These are phyloP conservation scores for Zhuliangozyma parablackwelliae DNA, from an alignment of 1,139 yeast species.

Conservation along the genomic window DNA sequence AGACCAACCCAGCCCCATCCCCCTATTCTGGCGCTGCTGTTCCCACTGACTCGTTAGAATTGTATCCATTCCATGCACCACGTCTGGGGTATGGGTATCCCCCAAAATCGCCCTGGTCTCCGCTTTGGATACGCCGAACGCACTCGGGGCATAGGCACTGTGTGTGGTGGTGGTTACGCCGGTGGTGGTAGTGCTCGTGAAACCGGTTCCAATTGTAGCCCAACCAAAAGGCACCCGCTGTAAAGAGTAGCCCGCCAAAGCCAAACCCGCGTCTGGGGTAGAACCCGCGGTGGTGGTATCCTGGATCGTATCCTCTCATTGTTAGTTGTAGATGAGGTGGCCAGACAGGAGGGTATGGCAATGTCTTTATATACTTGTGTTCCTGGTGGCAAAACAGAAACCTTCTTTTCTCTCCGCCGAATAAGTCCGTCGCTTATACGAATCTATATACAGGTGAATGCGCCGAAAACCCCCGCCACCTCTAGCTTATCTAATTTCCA, in stretches of 20 bases:
- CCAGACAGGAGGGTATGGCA: no score
- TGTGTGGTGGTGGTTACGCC: constrained; percentile 1
- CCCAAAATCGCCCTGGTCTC: no score
- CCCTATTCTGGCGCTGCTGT: no score
- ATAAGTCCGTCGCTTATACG: no score
- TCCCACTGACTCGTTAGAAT: no score
- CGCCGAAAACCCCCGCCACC: background rate
- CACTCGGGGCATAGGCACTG: constrained; percentile 7
- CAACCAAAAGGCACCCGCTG: constrained; percentile 5
- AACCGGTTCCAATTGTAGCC: constrained; percentile 3
- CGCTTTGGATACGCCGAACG: background rate
- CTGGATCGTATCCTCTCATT: constrained; percentile 3
- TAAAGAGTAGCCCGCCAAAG: constrained; percentile 5
- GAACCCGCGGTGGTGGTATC: background rate
- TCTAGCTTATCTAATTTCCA: constrained; percentile 55
- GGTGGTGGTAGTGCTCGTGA: background rate
- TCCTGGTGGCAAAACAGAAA: no score
- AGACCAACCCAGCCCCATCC: no score
- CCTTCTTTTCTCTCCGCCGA: no score
- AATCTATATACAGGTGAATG: no score
- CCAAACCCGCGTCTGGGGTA: constrained; percentile 4
- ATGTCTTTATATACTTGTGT: no score
- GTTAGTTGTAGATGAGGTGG: background rate
- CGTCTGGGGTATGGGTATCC: no score
- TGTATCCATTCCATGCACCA: no score